Base-by-base conservation (phyloP, 805 yeast species). In the Candida odintsovae region DNA sequence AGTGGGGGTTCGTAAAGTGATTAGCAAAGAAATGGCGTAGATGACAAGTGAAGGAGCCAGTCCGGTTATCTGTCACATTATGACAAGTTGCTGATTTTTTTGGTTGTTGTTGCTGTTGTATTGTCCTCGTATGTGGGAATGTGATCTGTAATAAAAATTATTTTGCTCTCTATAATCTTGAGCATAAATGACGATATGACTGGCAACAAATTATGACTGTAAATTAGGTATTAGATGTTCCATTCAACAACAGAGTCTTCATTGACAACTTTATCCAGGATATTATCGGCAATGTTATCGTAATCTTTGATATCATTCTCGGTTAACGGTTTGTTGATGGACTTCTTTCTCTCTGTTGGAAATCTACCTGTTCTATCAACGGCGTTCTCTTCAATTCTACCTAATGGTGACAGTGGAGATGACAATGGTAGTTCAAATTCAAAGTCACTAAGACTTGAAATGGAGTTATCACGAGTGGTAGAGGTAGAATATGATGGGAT, bases 281-380 rank as follows among this genome's bases (percentile, higher is more conserved):
- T 59, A n/a, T 41, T 50, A 23, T 57, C 58, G 3, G 64, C 64
- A 31, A 59, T 54, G 15, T 54, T 53, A 44, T 59, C 64, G 35
- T 52, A 53, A 18, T 49, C 33, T 19, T 50, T 43, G 5, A 55
- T 53, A n/a, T 52, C 51, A n/a, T 42, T 23, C 4, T 46, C 49
- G 12, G 45, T 39, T 19, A 41, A 23, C 6, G 29, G 36, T 16
- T 42, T 38, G 26, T 26, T 29, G 18, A 16, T 28, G 10, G 28
- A 38, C 8, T 25, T 38, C 33, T 29, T 42, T 15, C 25, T 18
- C 41, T 39, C 40, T 38, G 47, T 38, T n/a, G 51, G 15, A 39
- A 46, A 44, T 13, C 31, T 31, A 1, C 50, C 50, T 2, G 47
- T 42, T 45, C 45, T 50, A 20, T 49, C 59, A 12, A 42, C 40